Base-by-base conservation (phyloP, 2,329 filamentous ascomycete genomes). In the Cryoendolithus antarcticus region DNA sequence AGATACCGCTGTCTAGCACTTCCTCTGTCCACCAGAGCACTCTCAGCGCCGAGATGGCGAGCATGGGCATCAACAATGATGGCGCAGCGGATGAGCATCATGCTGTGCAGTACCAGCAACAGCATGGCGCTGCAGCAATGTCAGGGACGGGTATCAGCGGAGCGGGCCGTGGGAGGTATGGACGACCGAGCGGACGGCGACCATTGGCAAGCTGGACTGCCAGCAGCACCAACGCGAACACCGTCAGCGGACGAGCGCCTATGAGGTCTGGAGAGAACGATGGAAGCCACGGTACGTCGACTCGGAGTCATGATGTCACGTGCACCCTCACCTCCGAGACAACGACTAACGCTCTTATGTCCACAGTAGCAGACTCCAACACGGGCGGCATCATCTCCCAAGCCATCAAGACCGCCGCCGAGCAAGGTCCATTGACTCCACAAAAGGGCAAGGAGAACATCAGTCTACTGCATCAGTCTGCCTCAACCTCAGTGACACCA, bases 1-100 rank as follows among this genome's bases (percentile, higher is more conserved):
- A 98, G 64, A 96, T 98, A 30, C 91, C 91, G 0, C 86, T 86
- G 0, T 86, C 85, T 6, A 82, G 84, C 11, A 82, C 84, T 52
- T 69, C 77, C 9, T 74, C 65, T 40, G 63, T 69, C 45, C 73
- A 77, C 54, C 69, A 77, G 47, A 67, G 69, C 47, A 65, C 67
- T 41, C 61, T 82, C 38, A 76, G 75, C 10, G 70, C 74, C 21
- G 78, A 82, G 48, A 67, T 82, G 59, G 72, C 76, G 31, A 74
- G 68, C 50, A 72, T 81, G 70, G 75, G 74, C 33, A 67, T 80
- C 35, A 59, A 60, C 37, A 63, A 68, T 41, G 52, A 56, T 30
- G 52, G 46, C 6, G 47, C 61, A 27, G 56, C 62, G 34, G 53
- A 55, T 37, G 59, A 64, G 27, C 48, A 59, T 11, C 63, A 64